phyloP scores from a whole-genome alignment of 2,329 filamentous ascomycete genomes.

The Cladobotryum protrusum region DNA sequence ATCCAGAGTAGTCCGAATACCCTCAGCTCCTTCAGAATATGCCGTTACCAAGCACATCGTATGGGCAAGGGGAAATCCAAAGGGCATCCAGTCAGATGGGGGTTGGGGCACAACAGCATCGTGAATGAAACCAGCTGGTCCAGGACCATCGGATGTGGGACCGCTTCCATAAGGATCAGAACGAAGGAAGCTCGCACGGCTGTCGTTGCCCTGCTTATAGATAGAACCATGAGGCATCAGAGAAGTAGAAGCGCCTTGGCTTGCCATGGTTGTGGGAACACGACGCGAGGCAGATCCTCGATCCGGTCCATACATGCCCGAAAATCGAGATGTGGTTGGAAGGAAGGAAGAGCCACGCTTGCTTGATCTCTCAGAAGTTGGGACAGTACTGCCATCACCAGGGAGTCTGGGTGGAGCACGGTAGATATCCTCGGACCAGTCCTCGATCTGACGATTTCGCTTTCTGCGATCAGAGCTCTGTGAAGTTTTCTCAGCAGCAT shows the following conservation, averaged over 20 bases:
- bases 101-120: constrained; percentile 94
- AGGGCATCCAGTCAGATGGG: constrained; percentile 94
- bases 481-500: constrained; percentile 78
- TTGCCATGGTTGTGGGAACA: constrained; percentile 89
- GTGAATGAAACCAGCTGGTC: constrained; percentile 91
- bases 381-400: constrained; percentile 63
- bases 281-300: constrained; percentile 42
- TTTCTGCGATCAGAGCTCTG: constrained; percentile 75
- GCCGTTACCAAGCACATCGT: constrained; percentile 91
- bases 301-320: constrained; percentile 78
- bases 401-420: constrained; percentile 76
- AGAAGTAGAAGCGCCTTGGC: constrained; percentile 69
- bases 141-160: constrained; percentile 60
- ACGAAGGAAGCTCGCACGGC: constrained; percentile 59
- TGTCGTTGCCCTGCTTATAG: constrained; percentile 62
- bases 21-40: constrained; percentile 92
- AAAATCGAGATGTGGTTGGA: constrained; percentile 91
- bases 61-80: constrained; percentile 90
- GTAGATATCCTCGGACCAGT: constrained; percentile 97
- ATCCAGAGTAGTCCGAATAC: constrained; percentile 87
- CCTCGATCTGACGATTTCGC: constrained; percentile 88
- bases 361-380: constrained; percentile 60
- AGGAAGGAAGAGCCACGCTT: constrained; percentile 81
- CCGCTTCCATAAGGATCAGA: constrained; percentile 49
- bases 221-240: constrained; percentile 64